These are phyloP conservation scores for Acarospora socialis DNA, from an alignment of 2,329 filamentous ascomycete species.

Conservation along the genomic window DNA sequence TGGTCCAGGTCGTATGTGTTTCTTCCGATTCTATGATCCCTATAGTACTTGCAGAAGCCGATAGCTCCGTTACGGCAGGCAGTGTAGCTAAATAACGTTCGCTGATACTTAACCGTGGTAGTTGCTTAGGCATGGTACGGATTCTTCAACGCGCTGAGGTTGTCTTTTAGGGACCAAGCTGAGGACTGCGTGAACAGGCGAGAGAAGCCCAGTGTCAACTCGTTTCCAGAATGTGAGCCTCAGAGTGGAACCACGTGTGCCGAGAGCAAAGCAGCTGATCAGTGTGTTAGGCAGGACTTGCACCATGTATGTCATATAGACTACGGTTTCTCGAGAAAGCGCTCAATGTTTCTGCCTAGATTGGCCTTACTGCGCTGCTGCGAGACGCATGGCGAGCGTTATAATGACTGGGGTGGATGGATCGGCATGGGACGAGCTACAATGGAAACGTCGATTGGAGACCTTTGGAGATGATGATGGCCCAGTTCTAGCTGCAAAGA, in stretches of 20 bases:
- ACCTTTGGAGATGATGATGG: slow-evolving; percentile 59
- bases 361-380: slow-evolving; percentile 85
- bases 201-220: slow-evolving; percentile 72
- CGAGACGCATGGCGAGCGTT: slow-evolving; percentile 52
- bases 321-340: no score
- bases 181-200: slow-evolving; percentile 29
- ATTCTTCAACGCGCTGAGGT: slow-evolving; percentile 6
- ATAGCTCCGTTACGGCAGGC: no score
- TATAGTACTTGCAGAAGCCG: neutral
- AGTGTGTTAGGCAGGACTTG: slow-evolving; percentile 36
- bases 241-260: no score
- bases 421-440: slow-evolving; percentile 42
- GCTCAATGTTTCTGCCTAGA: slow-evolving; percentile 24
- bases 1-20: slow-evolving; percentile 62
- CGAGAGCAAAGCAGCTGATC: no score
- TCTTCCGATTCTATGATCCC: neutral
- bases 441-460: slow-evolving; percentile 62
- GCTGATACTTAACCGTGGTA: no score
- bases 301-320: slow-evolving; percentile 31
- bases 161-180: neutral
- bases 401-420: slow-evolving; percentile 40
- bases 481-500: slow-evolving; percentile 55
- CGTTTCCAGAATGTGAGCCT: slow-evolving; percentile 60
- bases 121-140: slow-evolving; percentile 60
- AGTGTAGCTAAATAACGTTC: no score